phyloP scores from a whole-genome alignment of 2,329 filamentous ascomycete species.

The Epichloe scottii region DNA sequence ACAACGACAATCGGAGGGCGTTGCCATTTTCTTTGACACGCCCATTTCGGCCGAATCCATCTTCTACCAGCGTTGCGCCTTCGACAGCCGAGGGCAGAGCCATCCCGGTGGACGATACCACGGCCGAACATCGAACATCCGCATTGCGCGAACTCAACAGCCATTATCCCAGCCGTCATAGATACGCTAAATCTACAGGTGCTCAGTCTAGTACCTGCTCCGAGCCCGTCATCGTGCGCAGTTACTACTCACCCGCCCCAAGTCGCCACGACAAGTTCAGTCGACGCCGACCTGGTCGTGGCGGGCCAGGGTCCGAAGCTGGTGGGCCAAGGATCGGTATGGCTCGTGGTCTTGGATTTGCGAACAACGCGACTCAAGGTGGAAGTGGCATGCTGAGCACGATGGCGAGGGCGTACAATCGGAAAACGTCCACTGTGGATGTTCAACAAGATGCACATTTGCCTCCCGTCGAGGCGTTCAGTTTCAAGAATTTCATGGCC shows the following conservation, averaged over 20 bases:
- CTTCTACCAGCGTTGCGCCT: slow-evolving; percentile 39
- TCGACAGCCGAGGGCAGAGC: slow-evolving; percentile 44
- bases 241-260: slow-evolving; percentile 39
- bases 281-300: slow-evolving; percentile 17
- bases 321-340: slow-evolving; percentile 18
- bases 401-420: slow-evolving; percentile 32
- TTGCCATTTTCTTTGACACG: slow-evolving; percentile 37
- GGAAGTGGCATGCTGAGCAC: slow-evolving; percentile 28
- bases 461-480: slow-evolving; percentile 50
- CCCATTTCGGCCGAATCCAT: slow-evolving; percentile 34
- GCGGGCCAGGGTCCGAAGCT: slow-evolving; percentile 16
- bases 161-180: slow-evolving; percentile 43
- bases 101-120: slow-evolving; percentile 43
- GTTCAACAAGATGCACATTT: slow-evolving; percentile 31
- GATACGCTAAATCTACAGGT: slow-evolving; percentile 42
- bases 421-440: slow-evolving; percentile 18
- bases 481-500: slow-evolving; percentile 51
- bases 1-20: slow-evolving; percentile 20
- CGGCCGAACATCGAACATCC: slow-evolving; percentile 43
- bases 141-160: slow-evolving; percentile 47
- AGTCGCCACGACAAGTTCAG: slow-evolving; percentile 20
- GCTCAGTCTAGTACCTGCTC: slow-evolving; percentile 47
- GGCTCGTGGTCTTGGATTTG: slow-evolving; percentile 21
- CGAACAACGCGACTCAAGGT: slow-evolving; percentile 17
- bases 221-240: slow-evolving; percentile 53